phyloP scores from a whole-genome alignment of 2,329 filamentous ascomycete species.

The Coniochaeta prunicola region DNA sequence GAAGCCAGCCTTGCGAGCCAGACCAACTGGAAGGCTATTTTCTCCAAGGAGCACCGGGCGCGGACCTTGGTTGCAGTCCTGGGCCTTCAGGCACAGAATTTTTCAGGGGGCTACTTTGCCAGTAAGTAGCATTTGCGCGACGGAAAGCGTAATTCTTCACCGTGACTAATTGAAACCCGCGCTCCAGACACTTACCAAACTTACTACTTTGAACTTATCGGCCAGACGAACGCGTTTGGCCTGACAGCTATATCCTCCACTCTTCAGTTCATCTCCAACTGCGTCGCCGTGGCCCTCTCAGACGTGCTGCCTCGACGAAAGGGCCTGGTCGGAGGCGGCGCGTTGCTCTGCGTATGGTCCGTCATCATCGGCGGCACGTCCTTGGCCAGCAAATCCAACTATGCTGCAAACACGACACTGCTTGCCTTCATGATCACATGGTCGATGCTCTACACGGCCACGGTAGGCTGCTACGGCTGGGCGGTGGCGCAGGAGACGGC shows the following conservation, averaged over 20 bases:
- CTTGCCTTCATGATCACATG: conserved; percentile 21
- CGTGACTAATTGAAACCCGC: not conserved
- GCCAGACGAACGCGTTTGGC: conserved; percentile 19
- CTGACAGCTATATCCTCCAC: conserved; percentile 21
- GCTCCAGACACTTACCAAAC: conserved; percentile 19
- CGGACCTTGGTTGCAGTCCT: conserved; percentile 18
- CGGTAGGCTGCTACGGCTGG: conserved; percentile 21
- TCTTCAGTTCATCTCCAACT: conserved; percentile 19
- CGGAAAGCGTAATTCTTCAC: not conserved
- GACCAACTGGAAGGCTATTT: conserved; percentile 21
- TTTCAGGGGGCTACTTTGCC: conserved; percentile 22
- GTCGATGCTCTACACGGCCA: conserved; percentile 21
- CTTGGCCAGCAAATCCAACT: conserved; percentile 11
- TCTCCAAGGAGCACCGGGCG: conserved; percentile 19
- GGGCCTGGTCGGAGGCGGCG: conserved; percentile 17
- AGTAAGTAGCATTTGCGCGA: conserved; percentile 11
- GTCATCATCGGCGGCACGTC: conserved; percentile 19
- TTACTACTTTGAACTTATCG: conserved; percentile 22
- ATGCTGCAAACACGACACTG: conserved; percentile 17
- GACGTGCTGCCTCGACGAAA: conserved; percentile 18
- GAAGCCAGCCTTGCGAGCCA: conserved; percentile 16
- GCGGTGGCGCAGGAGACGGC: conserved; percentile 20
- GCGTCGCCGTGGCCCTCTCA: conserved; percentile 15
- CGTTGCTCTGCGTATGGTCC: conserved; percentile 18
- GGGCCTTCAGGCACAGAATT: conserved; percentile 19